Evolutionary conservation across 2,329 filamentous ascomycete species (phyloP).

Genomic region (Exophiala spinifera): DNA sequence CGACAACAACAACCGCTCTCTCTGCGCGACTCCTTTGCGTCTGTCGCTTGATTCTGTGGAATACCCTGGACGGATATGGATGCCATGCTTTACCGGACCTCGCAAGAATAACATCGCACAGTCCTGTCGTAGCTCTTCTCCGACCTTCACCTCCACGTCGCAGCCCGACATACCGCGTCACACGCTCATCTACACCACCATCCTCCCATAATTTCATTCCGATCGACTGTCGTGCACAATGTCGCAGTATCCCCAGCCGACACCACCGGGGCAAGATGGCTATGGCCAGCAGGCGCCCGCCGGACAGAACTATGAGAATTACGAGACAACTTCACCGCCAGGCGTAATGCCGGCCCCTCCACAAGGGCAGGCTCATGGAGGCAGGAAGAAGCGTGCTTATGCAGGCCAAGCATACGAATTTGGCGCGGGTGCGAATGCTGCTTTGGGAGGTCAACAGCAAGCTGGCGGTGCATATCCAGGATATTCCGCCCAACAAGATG

Average conservation of each 20-base stretch:
- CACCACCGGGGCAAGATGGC: conserved; percentile 40
- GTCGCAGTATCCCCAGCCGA: conserved; percentile 36
- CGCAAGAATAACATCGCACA: conserved; percentile 14
- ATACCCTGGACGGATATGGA: conserved; percentile 10
- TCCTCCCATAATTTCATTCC: background rate
- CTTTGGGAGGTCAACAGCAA: conserved; percentile 46
- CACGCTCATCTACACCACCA: background rate
- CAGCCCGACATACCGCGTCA: background rate
- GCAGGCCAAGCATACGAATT: conserved; percentile 94
- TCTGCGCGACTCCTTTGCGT: background rate
- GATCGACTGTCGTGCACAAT: conserved; percentile 31
- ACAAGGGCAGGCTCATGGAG: conserved; percentile 32
- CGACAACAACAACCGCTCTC: background rate
- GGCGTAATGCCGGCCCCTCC: conserved; percentile 34
- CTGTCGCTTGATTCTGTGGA: background rate
- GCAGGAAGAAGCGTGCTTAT: conserved; percentile 84
- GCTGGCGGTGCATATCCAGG: conserved; percentile 61
- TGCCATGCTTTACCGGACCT: conserved; percentile 4
- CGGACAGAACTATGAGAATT: conserved; percentile 38
- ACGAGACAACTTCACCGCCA: conserved; percentile 37
- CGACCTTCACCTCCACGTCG: conserved; percentile 6
- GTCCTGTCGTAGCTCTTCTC: conserved; percentile 12
- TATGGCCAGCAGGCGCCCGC: conserved; percentile 44
- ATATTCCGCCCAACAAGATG: conserved; percentile 56
- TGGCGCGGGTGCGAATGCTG: conserved; percentile 79